Evolutionary conservation across 1,284 basidiomycete genomes (phyloP).

Genomic region (Leccinum fallax): DNA sequence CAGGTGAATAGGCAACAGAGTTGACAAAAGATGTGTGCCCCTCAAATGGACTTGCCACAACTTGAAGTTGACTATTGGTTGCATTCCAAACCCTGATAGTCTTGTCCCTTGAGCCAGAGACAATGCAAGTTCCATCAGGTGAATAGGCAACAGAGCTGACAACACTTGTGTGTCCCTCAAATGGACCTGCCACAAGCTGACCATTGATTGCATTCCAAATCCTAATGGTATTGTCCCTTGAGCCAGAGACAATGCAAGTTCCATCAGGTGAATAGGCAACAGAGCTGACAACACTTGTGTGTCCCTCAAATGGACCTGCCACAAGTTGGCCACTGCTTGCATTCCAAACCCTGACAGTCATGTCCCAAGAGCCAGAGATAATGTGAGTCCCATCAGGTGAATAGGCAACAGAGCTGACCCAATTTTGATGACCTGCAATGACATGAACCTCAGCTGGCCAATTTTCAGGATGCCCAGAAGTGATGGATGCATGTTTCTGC

Average conservation of each 20-base stretch:
- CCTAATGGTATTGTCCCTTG: accelerated
- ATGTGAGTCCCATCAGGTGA: neutral
- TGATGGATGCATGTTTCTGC: neutral
- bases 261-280: neutral
- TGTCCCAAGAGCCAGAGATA: neutral
- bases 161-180: neutral
- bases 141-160: neutral
- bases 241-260: neutral
- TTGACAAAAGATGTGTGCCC: neutral
- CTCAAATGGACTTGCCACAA: neutral
- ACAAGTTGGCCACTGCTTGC: neutral
- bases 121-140: neutral
- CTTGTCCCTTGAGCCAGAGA: neutral
- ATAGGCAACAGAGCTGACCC: neutral
- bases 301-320: neutral
- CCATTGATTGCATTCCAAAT: neutral
- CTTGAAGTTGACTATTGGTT: neutral
- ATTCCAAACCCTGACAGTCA: neutral
- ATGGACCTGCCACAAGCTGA: neutral
- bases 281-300: accelerated
- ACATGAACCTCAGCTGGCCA: neutral
- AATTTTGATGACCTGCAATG: accelerated
- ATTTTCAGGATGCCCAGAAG: neutral
- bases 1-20: neutral
- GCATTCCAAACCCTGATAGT: neutral